Percentiles rank a stretch among this genome's conserved stretches.
These are phyloP conservation scores for Boletus patriciae DNA, from an alignment of 768 basidiomycete species.

Conservation along the genomic window DNA sequence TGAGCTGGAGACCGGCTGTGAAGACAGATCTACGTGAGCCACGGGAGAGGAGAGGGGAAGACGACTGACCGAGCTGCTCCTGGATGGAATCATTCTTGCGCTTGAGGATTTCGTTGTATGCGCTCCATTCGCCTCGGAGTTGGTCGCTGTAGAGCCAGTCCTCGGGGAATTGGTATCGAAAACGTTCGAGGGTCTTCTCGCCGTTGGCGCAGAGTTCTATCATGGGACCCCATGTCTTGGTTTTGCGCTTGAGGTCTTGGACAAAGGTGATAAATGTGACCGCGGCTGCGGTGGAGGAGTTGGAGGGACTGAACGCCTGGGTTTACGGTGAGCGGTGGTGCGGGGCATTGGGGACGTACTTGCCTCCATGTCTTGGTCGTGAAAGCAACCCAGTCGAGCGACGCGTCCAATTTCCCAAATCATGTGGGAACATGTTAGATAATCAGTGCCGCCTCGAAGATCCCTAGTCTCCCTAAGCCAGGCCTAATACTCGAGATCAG, in stretches of 20 bases:
- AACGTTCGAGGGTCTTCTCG: constrained; percentile 96
- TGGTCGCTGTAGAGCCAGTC: constrained; percentile 99
- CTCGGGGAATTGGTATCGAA: constrained; percentile 93
- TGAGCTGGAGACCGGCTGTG: constrained; percentile 92
- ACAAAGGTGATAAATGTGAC: constrained; percentile 99
- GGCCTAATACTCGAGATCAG: no score
- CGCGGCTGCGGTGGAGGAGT: constrained; percentile 95
- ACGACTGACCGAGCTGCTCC: constrained; percentile 83
- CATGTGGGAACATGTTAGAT: constrained; percentile 26
- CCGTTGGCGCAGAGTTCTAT: constrained; percentile 93
- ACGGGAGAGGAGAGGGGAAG: background rate
- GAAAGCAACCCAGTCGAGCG: constrained; percentile 6
- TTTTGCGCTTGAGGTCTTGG: constrained; percentile 97
- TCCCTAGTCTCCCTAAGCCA: no score
- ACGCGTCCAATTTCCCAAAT: constrained; percentile 18
- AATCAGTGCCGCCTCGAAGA: no score
- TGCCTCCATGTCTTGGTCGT: constrained; percentile 33
- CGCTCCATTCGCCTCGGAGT: constrained; percentile 96
- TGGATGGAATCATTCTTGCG: constrained; percentile 98
- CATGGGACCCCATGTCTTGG: constrained; percentile 94
- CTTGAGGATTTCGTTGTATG: constrained; percentile 96
- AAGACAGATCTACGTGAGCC: constrained; percentile 5
- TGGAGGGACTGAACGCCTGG: constrained; percentile 72
- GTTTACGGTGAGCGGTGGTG: constrained; percentile 7
- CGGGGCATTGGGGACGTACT: background rate